Base-by-base conservation (phyloP, 106 monocot genomes). In the Dendrobium nobile region DNA sequence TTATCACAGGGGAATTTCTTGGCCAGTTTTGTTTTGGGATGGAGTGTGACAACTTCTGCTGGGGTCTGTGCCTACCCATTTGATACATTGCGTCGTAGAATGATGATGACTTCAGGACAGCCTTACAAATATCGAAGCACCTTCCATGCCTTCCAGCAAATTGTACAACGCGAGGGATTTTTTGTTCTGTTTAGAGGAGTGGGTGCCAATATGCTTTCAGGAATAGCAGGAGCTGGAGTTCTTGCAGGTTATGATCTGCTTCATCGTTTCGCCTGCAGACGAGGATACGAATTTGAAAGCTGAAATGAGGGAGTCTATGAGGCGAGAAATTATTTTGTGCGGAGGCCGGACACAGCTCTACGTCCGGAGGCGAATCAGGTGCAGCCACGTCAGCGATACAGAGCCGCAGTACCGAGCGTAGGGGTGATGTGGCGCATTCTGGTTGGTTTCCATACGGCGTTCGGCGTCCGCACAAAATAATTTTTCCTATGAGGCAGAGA, bases 81-180 rank as follows among this genome's bases (percentile, higher is more conserved):
- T 47, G 97, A 98, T 54, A 94, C 94, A 73, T 77, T 98, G 77
- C 92, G 94, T 9, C 82, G 97, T 47, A 92, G 97, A 87, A 94
- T 98, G 90, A 98, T 98, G 97, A 41, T 98, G 82, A 90, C 92
- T 56, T 98, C 97, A 44, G 92, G 92, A 41, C 91, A 92, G 18
- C 77, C 84, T 44, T 78, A 56, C 20, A 98, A 98, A 79, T 98
- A 98, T 48, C 55, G 31, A 11, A 91, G 54, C 54, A 47, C 86
- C 7, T 44, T 91, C 48, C 89, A 98, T 80, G 94, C 94, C 28
- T 89, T 91, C 2, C 67, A 79, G 65, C 85, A 83, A 13, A 97
- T 94, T 44, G 84, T 94, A 42, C 56, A 44, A 7, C 82, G 80
- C 18, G 94, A 94, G 75, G 94, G 97, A 74, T 88, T 88, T 80